phyloP scores from a whole-genome alignment of 2,329 filamentous ascomycete species.

The Phoma sp. region DNA sequence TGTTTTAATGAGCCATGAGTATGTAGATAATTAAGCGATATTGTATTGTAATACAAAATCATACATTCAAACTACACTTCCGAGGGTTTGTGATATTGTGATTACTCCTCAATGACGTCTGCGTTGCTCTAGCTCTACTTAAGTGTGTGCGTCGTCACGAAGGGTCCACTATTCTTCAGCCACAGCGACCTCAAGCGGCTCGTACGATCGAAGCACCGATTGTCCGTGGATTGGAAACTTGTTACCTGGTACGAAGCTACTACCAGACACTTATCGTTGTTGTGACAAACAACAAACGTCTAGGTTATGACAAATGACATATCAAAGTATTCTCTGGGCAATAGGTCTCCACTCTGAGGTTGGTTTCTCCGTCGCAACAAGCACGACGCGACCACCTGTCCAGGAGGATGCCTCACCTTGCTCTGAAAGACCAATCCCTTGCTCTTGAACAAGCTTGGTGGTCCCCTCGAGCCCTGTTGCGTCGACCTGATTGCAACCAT shows the following conservation, averaged over 20 bases:
- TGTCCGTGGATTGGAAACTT: neutral
- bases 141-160: neutral
- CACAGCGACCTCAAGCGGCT: conserved; percentile 12
- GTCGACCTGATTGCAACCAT: conserved; percentile 34
- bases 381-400: conserved; percentile 47
- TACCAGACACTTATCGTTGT: neutral
- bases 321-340: conserved; percentile 38
- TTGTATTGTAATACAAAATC: conserved; percentile 11
- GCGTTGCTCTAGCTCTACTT: conserved; percentile 1
- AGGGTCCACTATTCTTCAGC: conserved; percentile 11
- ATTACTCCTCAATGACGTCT: conserved; percentile 16
- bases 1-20: conserved; percentile 8
- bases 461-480: conserved; percentile 29
- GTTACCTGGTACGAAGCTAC: neutral
- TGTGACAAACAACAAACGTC: neutral
- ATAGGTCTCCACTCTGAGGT: conserved; percentile 48
- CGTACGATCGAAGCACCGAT: neutral
- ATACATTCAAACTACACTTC: neutral
- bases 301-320: neutral
- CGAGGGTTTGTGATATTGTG: neutral
- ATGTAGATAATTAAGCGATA: conserved; percentile 13
- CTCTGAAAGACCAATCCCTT: conserved; percentile 29
- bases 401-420: conserved; percentile 32
- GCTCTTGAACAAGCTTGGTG: conserved; percentile 25
- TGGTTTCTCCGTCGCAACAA: conserved; percentile 48